Evolutionary conservation across 1,284 basidiomycete species (phyloP), one percentile per base, ranked within the genome.

Genomic region (Tylopilus sp.): DNA sequence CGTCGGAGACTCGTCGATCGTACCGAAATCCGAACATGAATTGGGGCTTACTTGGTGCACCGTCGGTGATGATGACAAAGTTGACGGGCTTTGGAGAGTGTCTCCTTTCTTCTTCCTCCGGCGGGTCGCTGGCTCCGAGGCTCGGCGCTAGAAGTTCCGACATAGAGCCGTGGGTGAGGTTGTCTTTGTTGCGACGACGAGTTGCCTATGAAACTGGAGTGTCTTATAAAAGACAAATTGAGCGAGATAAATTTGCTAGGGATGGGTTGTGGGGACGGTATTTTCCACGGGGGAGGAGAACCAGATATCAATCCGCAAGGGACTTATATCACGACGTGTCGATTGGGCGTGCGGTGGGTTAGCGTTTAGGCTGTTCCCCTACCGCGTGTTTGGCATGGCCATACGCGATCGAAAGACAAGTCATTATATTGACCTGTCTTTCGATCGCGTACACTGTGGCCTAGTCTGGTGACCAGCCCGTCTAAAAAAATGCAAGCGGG

Each of bases 41-140:
- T 29, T 40, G 21, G n/a, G 25, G 59, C 77, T 52, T 54, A 81
- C 81, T 76, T 3, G 80, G 73, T 16, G 65, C 71, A 12, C 84
- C 83, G 55, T 86, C 83, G 0, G 83, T 85, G 42, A 86, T 71
- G 23, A 85, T 63, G 23, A 86, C 75, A 49, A 74, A 77, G 56
- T 83, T 83, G 26, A 82, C 61, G 0, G 80, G 81, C 57, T 81
- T 84, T 6, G 78, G 3, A 51, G 51, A 2, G 42, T 29, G 33
- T 71, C 68, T 5, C 67, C 71, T 15, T 48, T 59, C n/a, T 59
- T 60, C 25, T 54, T 59, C 28, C 41, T 59, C 18, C 53, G 57
- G 37, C 40, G 18, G n/a, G 11, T 35, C 19, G 40, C 0, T 30
- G 51, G 41, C 47, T 58, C 44, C 48, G 40, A 4, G 8, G 19